phyloP scores from a whole-genome alignment of 768 basidiomycete genomes.

The Mycena latifolia region DNA sequence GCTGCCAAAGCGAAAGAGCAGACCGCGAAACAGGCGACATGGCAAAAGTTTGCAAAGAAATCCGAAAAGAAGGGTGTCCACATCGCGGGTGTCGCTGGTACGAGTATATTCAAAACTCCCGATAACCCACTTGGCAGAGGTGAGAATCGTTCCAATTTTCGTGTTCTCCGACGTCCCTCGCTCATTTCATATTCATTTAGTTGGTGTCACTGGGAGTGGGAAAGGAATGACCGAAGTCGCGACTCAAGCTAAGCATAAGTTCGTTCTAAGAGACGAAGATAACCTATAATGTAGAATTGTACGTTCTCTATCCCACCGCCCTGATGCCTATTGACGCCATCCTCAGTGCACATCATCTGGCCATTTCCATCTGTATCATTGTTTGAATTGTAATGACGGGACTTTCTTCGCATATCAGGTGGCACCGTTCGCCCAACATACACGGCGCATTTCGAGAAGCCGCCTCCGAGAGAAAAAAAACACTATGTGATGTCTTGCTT shows the following conservation, averaged over 20 bases:
- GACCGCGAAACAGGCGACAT: conserved; percentile 82
- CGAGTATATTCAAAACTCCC: conserved; percentile 95
- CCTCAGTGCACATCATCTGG: conserved; percentile 16
- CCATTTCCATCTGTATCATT: conserved; percentile 33
- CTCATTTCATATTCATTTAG: conserved; percentile 53
- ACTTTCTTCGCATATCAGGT: conserved; percentile 21
- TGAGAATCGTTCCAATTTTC: conserved; percentile 51
- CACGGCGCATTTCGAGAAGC: conserved; percentile 1
- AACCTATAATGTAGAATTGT: conserved; percentile 39
- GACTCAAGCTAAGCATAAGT: conserved; percentile 82
- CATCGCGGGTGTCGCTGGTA: conserved; percentile 90
- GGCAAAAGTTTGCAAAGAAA: conserved; percentile 98
- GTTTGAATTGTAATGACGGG: conserved; percentile 35
- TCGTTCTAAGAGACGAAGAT: conserved; percentile 63
- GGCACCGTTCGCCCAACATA: conserved; percentile 16
- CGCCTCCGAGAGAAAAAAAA: conserved; percentile 27
- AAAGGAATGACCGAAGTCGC: conserved; percentile 88
- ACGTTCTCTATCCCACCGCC: not conserved
- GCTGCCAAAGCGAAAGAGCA: conserved; percentile 94
- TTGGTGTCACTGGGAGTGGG: conserved; percentile 93
- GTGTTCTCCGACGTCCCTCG: conserved; percentile 19
- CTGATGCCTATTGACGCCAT: not conserved
- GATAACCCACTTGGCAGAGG: conserved; percentile 92
- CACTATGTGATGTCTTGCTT: conserved; percentile 50
- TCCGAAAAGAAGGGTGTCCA: conserved; percentile 92